Evolutionary conservation across 176 grass and related monocot species (phyloP).

Genomic region (Cenchrus fungigraminus): DNA sequence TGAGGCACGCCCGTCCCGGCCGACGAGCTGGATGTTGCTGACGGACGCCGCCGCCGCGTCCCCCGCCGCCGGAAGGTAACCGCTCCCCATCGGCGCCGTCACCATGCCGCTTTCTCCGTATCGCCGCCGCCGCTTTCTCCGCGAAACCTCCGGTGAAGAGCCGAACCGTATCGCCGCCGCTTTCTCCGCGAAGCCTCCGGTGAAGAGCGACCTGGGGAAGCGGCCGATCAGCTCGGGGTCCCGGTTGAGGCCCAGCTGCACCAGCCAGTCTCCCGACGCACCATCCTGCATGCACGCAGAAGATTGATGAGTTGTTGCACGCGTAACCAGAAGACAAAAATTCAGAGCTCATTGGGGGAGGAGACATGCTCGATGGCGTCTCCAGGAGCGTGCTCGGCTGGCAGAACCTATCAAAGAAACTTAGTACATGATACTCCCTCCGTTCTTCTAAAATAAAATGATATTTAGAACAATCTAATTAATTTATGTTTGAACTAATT

Average conservation of each 20-base stretch:
- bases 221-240: background rate
- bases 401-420: background rate
- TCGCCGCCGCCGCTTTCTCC: background rate
- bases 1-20: background rate
- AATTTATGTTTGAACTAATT: too few species aligned
- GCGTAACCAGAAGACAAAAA: too few species aligned
- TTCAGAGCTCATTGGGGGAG: background rate
- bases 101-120: background rate
- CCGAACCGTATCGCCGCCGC: background rate
- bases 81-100: slow-evolving; percentile 30
- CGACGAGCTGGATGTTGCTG: slow-evolving; percentile 7
- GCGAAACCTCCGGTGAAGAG: slow-evolving; percentile 3
- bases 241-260: background rate
- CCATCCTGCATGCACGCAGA: background rate
- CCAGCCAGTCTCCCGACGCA: slow-evolving; percentile 13
- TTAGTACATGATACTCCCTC: too few species aligned
- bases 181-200: background rate
- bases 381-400: background rate
- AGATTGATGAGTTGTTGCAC: too few species aligned
- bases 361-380: background rate
- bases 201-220: slow-evolving; percentile 5
- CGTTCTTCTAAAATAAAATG: too few species aligned
- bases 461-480: too few species aligned
- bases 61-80: background rate
- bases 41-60: background rate